These are phyloP conservation scores for Funneliformis geosporum DNA, from an alignment of 192 early-diverging fungal genomes.

Conservation along the genomic window DNA sequence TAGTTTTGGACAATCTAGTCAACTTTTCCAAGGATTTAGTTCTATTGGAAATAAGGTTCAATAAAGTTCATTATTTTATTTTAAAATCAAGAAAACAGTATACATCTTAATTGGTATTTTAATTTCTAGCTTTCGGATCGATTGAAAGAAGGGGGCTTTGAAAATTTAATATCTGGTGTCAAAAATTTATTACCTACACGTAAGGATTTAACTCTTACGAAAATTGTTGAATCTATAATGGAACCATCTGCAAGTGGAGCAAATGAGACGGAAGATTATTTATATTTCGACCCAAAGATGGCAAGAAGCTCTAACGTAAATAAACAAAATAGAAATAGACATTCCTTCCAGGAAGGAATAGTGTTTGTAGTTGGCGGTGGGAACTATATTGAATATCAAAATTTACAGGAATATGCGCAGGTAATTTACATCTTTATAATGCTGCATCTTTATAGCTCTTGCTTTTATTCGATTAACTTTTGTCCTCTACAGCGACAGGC, in stretches of 20 bases:
- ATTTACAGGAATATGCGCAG: constrained; percentile 86
- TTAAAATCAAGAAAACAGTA: background rate
- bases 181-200: constrained; percentile 91
- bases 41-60: constrained; percentile 69
- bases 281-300: constrained; percentile 87
- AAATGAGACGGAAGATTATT: constrained; percentile 77
- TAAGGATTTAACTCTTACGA: constrained; percentile 86
- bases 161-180: constrained; percentile 81
- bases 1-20: constrained; percentile 51
- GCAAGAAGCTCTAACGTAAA: constrained; percentile 52
- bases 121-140: constrained; percentile 49
- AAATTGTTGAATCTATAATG: constrained; percentile 86
- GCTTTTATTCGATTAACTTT: background rate
- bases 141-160: constrained; percentile 68
- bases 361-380: constrained; percentile 99
- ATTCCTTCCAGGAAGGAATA: constrained; percentile 85
- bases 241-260: constrained; percentile 54
- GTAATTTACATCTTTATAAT: constrained; percentile 42
- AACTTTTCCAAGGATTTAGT: constrained; percentile 63
- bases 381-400: constrained; percentile 98
- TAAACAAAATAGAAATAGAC: constrained; percentile 44
- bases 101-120: background rate
- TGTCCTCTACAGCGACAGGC: constrained; percentile 36
- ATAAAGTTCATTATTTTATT: constrained; percentile 11
- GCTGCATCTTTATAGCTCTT: background rate